A percentile compares a stretch with the other conserved stretches of the same genome.
phyloP scores from a whole-genome alignment of 768 basidiomycete species.

The Exsudoporus frostii region DNA sequence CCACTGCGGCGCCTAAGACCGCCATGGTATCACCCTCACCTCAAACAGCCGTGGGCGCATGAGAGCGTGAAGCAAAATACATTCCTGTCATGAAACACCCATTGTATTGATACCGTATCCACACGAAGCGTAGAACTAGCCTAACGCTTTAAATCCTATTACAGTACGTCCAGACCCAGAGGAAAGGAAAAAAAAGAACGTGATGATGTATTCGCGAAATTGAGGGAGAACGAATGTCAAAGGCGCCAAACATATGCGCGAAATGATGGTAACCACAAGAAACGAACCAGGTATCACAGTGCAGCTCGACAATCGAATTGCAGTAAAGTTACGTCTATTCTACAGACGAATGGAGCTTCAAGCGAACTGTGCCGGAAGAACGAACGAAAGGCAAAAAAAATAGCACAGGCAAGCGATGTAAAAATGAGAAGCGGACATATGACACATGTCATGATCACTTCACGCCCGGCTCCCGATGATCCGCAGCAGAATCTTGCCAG shows the following conservation, averaged over 20 bases:
- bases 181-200: neutral
- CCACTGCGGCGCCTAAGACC: conserved; percentile 34
- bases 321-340: neutral
- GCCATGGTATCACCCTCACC: conserved; percentile 12
- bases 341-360: neutral
- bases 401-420: conserved; percentile 6
- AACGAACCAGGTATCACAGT: neutral
- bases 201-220: neutral
- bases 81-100: conserved; percentile 6
- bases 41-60: conserved; percentile 36
- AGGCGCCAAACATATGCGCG: neutral
- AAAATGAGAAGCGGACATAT: neutral
- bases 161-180: neutral
- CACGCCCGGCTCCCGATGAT: conserved; percentile 37
- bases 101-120: conserved; percentile 4
- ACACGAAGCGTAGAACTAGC: conserved; percentile 10
- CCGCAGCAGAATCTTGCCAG: conserved; percentile 55
- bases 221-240: neutral
- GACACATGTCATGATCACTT: neutral
- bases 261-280: neutral
- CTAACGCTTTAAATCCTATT: conserved; percentile 8
- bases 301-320: neutral
- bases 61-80: conserved; percentile 6
- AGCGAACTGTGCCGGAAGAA: conserved; percentile 8
- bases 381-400: conserved; percentile 1